Base-by-base conservation (phyloP, 2,329 filamentous ascomycete species). In the Huntiella bhutanensis region DNA sequence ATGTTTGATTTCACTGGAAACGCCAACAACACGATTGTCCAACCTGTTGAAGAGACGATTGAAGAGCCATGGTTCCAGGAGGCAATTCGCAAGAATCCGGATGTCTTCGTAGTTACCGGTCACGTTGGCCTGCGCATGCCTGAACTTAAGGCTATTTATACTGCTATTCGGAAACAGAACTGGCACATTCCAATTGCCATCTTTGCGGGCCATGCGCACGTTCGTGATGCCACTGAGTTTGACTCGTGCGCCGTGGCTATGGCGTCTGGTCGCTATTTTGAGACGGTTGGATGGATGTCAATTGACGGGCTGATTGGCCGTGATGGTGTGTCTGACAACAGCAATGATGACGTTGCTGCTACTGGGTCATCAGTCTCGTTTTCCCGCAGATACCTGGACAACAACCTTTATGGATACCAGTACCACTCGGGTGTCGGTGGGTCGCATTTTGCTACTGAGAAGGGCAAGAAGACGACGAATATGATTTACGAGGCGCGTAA, bases 281-380 rank as follows among this genome's bases (percentile, higher is more conserved):
- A 96, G 64, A 95, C 88, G 0, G 79, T 96, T 43, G 88, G 88
- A 2, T 96, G 91, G 71, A 77, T 91, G 73, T 93, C 86, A 0
- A 76, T 95, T 40, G 71, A 80, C 48, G 84, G 84, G 32, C 54
- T 73, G 46, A 65, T 64, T 52, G 60, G 58, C 50, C 17, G 19
- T 19, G 37, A 39, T 39, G 37, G 15, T 3, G 15, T 40, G 8
- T 56, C 55, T 10, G 55, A 57, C 42, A 53, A 54, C 33, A 53
- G 49, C 52, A 46, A 52, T 45, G 58, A 56, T 2, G 54, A 57
- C 0, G 52, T 59, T 3, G 56, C 61, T 4, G 59, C 61, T 0
- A 6, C 17, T 5, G 40, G 22, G 19, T 54, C 56, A 5, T 55
- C 57, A 0, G 63, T 76, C 38, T 70, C 66, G 1, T 95, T 93